Evolutionary conservation across 2,329 filamentous ascomycete species (phyloP), one percentile per base, ranked within the genome.

Genomic region (Colletotrichum endophyticum): DNA sequence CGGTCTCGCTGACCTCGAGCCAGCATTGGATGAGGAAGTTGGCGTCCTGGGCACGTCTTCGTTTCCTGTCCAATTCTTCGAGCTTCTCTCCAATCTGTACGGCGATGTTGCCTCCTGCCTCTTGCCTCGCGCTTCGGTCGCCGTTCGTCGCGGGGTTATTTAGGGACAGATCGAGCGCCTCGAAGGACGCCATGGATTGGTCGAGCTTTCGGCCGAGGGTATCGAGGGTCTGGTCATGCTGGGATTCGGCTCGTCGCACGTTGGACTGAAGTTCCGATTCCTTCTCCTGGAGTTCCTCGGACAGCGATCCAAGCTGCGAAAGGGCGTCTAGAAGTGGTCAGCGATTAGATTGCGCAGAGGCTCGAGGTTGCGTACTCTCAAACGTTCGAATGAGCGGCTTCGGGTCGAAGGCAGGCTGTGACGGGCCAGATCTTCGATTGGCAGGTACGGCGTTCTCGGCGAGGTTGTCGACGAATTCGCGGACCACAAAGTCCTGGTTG

Each of bases 311-410:
- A 63, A 96, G 89, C 76, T 94, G 93, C 53, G 92, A 91, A 25
- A 96, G 85, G 30, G 91, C 91, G 86, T 89, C 92, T 93, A 66
- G 28, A 34, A 12, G 4, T 36, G 30, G 78, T 86, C 78, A 87
- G 82, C 77, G 73, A 59, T 11, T 53, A 36, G 13, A 0, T 15
- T 22, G 67, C 61, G 28, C 36, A 27, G 19, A 8, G 56, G 39
- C 16, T 22, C 15, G 34, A 4, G 11, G 27, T 44, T 28, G 57
- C 86, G 78, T 87, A 93, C 91, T 92, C 83, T 99, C 97, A 84
- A 99, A 99, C 2, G 95, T 96, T 76, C 97, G 93, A 81, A 99
- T 99, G 80, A 99, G 89, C 36, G 97, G 98, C 86, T 99, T 99
- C 1, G 97, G 96, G 82, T 99, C 97, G 86, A 99, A 99, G 6